Base-by-base conservation (phyloP, 2,329 filamentous ascomycete genomes). In the Xylaria multiplex region DNA sequence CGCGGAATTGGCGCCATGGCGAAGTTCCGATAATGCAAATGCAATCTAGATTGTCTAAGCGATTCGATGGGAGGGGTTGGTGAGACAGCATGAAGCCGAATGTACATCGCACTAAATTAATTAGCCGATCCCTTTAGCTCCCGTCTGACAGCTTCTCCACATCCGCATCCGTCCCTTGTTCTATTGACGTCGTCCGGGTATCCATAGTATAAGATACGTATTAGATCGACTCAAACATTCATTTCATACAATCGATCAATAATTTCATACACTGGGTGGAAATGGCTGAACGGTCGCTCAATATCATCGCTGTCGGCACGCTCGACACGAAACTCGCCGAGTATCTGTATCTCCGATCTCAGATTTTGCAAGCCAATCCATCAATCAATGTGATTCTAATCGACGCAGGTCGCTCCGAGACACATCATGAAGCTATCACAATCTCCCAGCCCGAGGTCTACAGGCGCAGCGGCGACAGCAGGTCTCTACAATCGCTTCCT, bases 301-400 rank as follows among this genome's bases (percentile, higher is more conserved):
- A 64, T 9, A 64, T 75, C 59, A 79, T 85, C 57, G 77, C 90
- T 14, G 74, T 90, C 27, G 88, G 88, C 50, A 90, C 88, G 14
- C 85, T 85, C 69, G 88, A 90, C 74, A 89, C 87, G n/a, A 90
- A 90, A 71, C 80, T 87, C 13, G 74, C 81, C 13, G 88, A 90
- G 73, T 79, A 88, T 2, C 78, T 87, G 3, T 88, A 84, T 73
- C 77, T 88, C 3, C 81, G 82, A 22, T 71, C 72, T 3, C 70
- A 65, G 54, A 74, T 75, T 24, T 63, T 74, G 1, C 37, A 65
- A 19, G 30, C 64, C 72, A 79, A 30, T 78, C 81, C 68, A 81
- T 87, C 65, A 62, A 80, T 55, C 62, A 71, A 53, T 16, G 81
- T 86, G 8, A 80, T 82, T 4, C 71, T 89, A 30, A 80, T 88